Conservation (phyloP, 495 filamentous ascomycete species). For the Clohesyomyces aquaticus region DNA sequence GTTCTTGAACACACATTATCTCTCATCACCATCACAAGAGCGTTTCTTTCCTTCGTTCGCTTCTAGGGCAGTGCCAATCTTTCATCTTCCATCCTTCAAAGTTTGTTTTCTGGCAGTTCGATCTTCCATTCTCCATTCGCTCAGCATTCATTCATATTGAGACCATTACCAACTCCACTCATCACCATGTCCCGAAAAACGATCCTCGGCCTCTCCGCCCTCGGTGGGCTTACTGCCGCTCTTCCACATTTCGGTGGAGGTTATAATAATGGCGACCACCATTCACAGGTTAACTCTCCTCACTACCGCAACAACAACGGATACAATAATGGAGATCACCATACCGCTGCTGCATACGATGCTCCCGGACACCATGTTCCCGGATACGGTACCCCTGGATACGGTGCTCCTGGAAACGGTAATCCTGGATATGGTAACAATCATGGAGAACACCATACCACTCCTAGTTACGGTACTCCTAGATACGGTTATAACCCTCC, state of each 20-base stretch:
- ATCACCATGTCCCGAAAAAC: constrained; percentile 17
- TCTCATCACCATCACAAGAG: not conserved
- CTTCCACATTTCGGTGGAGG: constrained; percentile 10
- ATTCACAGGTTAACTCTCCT: not conserved
- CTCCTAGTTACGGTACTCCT: not conserved
- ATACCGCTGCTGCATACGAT: no score
- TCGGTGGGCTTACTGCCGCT: constrained; percentile 13
- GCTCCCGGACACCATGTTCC: no score
- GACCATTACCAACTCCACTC: constrained; percentile 6
- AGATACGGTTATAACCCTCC: not conserved
- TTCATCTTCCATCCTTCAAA: not conserved
- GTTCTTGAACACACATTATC: not conserved
- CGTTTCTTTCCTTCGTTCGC: not conserved
- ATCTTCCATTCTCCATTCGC: not conserved
- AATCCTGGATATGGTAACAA: not conserved
- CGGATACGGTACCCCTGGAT: not conserved
- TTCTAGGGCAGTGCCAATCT: not conserved
- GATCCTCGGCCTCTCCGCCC: constrained; percentile 16
- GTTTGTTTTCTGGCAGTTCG: not conserved
- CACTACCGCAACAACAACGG: not conserved
- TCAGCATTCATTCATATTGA: constrained; percentile 7
- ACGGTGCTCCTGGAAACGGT: not conserved
- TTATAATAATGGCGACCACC: not conserved
- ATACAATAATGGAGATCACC: no score
- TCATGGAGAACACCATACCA: no score